Conservation (phyloP, 2,329 filamentous ascomycete species). For the Metarhizium robertsii region DNA sequence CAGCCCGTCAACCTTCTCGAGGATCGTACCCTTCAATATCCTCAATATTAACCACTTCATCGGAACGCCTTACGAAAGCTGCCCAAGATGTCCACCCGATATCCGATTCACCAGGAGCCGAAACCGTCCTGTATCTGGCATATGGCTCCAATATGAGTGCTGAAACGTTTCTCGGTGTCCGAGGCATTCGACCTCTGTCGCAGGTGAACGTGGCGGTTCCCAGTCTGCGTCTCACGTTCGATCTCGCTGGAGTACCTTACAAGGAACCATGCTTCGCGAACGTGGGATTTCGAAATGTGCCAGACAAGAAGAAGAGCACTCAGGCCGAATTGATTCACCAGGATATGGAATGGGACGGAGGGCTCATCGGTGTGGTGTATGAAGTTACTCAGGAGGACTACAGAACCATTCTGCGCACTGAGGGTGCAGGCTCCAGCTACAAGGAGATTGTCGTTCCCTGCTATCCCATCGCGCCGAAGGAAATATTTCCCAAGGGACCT, state of each 20-base stretch:
- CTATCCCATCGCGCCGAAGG: conserved; percentile 51
- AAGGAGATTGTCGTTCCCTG: conserved; percentile 75
- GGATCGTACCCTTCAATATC: conserved; percentile 19
- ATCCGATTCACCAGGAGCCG: conserved; percentile 12
- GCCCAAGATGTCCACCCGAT: conserved; percentile 15
- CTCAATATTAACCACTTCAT: conserved; percentile 23
- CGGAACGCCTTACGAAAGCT: conserved; percentile 19
- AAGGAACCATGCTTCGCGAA: conserved; percentile 89
- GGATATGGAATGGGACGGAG: conserved; percentile 56
- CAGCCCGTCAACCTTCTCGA: conserved; percentile 11
- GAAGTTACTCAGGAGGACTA: conserved; percentile 82
- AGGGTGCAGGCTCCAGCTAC: conserved; percentile 82
- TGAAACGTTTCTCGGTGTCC: conserved; percentile 67
- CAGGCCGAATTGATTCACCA: conserved; percentile 4
- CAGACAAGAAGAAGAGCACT: conserved; percentile 25
- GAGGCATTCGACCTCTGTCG: conserved; percentile 74
- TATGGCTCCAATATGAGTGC: conserved; percentile 86
- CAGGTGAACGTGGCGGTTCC: conserved; percentile 77
- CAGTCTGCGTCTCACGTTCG: conserved; percentile 68
- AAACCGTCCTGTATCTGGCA: conserved; percentile 68
- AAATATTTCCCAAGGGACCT: conserved; percentile 52
- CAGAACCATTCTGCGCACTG: conserved; percentile 76
- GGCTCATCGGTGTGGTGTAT: conserved; percentile 88
- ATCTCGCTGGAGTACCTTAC: conserved; percentile 80
- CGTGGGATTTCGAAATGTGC: conserved; percentile 50